Evolutionary conservation across 331 rosid genomes (phyloP).

Genomic region (Malus hybrid): DNA sequence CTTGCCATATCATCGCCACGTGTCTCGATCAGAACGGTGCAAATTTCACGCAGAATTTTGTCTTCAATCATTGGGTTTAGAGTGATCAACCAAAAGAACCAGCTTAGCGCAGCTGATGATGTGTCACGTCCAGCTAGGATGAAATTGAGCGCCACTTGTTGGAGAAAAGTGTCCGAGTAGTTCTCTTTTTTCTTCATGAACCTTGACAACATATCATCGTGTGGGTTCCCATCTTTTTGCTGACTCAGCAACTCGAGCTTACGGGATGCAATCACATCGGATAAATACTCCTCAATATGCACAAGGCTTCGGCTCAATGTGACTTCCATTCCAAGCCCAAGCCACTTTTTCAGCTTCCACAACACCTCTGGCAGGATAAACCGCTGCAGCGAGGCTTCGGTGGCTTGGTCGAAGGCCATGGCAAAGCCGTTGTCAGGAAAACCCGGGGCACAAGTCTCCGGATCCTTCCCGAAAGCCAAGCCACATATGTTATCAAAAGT

Average conservation of each 20-base stretch:
- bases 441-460: conserved; percentile 48
- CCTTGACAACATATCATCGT: conserved; percentile 73
- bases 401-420: conserved; percentile 72
- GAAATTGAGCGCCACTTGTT: conserved; percentile 80
- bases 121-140: conserved; percentile 28
- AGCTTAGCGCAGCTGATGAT: conserved; percentile 60
- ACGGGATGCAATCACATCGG: conserved; percentile 62
- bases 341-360: conserved; percentile 80
- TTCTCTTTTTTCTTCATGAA: conserved; percentile 80
- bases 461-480: conserved; percentile 74
- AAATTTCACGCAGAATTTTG: conserved; percentile 49
- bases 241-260: conserved; percentile 65
- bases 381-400: conserved; percentile 75
- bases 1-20: conserved; percentile 42
- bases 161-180: conserved; percentile 57
- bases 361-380: conserved; percentile 64
- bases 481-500: conserved; percentile 90
- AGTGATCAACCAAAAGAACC: conserved; percentile 78
- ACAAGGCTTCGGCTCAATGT: conserved; percentile 67
- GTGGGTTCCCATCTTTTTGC: conserved; percentile 48
- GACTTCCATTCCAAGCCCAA: conserved; percentile 79
- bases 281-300: conserved; percentile 55
- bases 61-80: conserved; percentile 61
- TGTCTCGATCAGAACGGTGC: conserved; percentile 51
- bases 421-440: conserved; percentile 56